Evolutionary conservation across 768 basidiomycete species (phyloP), one percentile per base, ranked within the genome.

Genomic region (Macrolepiota fuliginosa): DNA sequence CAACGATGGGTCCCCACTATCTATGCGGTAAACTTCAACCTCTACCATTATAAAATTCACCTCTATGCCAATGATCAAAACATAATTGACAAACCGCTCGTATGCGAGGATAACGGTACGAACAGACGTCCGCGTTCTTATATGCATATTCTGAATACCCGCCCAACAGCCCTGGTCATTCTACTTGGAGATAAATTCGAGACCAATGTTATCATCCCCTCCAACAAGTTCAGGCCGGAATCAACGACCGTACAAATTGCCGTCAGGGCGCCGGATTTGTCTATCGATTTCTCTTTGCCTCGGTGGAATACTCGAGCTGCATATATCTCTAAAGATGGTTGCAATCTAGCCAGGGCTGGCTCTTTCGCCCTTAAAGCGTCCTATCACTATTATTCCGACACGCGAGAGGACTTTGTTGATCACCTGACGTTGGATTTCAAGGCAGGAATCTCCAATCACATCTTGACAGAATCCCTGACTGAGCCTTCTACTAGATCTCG

Each of bases 41-140:
- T 98, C 62, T 80, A 87, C 69, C 86, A 93, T 67, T 96, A 87
- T 73, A 82, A 85, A 62, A 70, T 96, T 54, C 89, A 90, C 66
- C 71, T 92, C 25, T 96, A 92, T 69, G 86, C 92, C 55, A 98
- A 98, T 69, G 96, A 98, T 72, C 94, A 94, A 69, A 98, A 98
- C 69, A 93, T 98, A 69, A 91, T 98, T 54, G 94, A 97, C 76
- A 91, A 90, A 63, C 94, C 95, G 2, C 75, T 88, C 36, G 77
- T 87, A 60, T 77, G 75, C 59, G 90, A 94, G n/a, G 91, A 94
- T 66, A 98, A 98, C 71, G 88, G 94, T 94, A 67, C 37, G 36
- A 13, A 56, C 45, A 32, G 54, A 17, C 36, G 3, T n/a, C 42
- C 52, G 45, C 57, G 39, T 17, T 27, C 17, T n/a, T 25, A 51